Conservation (phyloP, 75 land plant genomes). For the Picea sitchensis region DNA sequence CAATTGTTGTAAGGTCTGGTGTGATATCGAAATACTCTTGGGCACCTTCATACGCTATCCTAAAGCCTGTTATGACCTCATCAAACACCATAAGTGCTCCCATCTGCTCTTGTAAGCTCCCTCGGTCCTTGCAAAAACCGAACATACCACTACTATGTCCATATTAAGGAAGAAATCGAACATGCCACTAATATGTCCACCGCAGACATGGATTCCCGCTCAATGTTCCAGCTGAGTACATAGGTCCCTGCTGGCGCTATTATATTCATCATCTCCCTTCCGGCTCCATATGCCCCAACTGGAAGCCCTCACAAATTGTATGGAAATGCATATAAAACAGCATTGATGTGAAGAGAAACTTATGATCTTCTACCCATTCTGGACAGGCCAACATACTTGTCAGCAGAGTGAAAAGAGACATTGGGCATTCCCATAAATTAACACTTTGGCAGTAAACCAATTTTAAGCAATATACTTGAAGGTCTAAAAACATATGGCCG, state of each 20-base stretch:
- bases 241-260: constrained; percentile 98
- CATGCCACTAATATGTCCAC: constrained; percentile 87
- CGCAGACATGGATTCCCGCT: constrained; percentile 94
- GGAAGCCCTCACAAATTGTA: constrained; percentile 57
- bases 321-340: too few relatives aligned
- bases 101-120: too few relatives aligned
- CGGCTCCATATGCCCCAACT: constrained; percentile 91
- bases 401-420: too few relatives aligned
- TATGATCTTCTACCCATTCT: too few relatives aligned
- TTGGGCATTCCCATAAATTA: too few relatives aligned
- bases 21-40: constrained; percentile 91
- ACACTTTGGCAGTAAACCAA: too few relatives aligned
- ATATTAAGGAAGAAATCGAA: too few relatives aligned
- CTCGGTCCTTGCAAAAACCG: constrained; percentile 45
- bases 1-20: constrained; percentile 90
- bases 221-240: constrained; percentile 98
- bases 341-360: too few relatives aligned
- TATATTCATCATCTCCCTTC: constrained; percentile 93
- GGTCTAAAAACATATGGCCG: too few relatives aligned
- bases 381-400: too few relatives aligned
- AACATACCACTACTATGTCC: constrained; percentile 16
- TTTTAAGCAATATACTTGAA: too few relatives aligned
- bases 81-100: constrained; percentile 57
- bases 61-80: constrained; percentile 98
- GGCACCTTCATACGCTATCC: constrained; percentile 92